Percentiles rank a stretch among this genome's conserved stretches.
These are phyloP conservation scores for Penicillium sp. DNA, from an alignment of 2,329 filamentous ascomycete genomes.

Conservation along the genomic window DNA sequence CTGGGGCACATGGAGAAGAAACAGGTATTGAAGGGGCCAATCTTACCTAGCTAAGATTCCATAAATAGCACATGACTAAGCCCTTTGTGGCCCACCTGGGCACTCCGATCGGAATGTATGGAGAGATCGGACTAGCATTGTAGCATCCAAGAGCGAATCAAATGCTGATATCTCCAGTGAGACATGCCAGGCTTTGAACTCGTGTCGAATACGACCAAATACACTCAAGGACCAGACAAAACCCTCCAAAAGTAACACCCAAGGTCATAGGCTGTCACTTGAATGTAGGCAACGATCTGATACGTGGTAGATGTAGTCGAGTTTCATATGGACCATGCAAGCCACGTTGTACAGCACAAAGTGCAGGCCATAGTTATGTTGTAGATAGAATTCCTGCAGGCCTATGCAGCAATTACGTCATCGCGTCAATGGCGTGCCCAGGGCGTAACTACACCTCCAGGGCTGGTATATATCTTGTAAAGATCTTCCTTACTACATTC, in stretches of 20 bases:
- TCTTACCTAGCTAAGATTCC: background rate
- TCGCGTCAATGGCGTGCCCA: conserved; percentile 1
- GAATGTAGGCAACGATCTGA: background rate
- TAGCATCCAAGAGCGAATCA: background rate
- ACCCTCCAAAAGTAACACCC: background rate
- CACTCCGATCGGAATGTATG: background rate
- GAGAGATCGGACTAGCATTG: background rate
- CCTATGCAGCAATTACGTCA: background rate
- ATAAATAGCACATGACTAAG: conserved; percentile 6
- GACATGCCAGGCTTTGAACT: background rate
- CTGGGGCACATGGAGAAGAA: background rate
- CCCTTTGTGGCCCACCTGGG: background rate
- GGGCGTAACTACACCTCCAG: no score
- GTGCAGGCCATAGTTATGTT: no score
- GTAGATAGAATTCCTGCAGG: background rate
- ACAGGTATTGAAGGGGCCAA: background rate
- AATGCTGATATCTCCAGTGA: background rate
- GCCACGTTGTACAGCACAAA: background rate
- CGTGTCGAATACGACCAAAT: background rate
- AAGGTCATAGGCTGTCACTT: background rate
- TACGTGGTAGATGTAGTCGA: no score
- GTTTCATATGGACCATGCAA: background rate
- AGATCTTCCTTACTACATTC: background rate
- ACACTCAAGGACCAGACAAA: background rate
- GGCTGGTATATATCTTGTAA: background rate